Conservation (phyloP, 2,329 filamentous ascomycete species). For the Pseudogymnoascus sp. region DNA sequence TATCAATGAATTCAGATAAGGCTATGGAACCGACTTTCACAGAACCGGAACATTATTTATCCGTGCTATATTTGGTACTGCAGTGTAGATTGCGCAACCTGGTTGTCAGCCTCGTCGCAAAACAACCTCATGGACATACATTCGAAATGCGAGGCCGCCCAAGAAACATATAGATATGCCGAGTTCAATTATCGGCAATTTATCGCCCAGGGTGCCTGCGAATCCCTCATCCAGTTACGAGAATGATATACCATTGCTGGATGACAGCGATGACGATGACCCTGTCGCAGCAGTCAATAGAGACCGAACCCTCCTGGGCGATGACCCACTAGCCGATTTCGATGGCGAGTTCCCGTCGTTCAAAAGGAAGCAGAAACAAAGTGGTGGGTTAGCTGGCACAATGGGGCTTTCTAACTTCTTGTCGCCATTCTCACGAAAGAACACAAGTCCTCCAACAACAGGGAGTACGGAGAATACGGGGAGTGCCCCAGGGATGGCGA, state of each 20-base stretch:
- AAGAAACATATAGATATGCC: slow-evolving; percentile 24
- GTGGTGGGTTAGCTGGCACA: slow-evolving; percentile 8
- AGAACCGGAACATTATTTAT: neutral
- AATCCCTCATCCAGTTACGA: slow-evolving; percentile 20
- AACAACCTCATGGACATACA: neutral
- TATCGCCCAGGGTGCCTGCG: slow-evolving; percentile 17
- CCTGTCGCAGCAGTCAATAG: slow-evolving; percentile 22
- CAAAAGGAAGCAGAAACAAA: slow-evolving; percentile 55
- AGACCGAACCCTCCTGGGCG: slow-evolving; percentile 37
- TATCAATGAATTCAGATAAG: neutral
- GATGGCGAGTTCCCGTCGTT: slow-evolving; percentile 53
- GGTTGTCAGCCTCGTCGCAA: slow-evolving; percentile 5
- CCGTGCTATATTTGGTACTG: neutral
- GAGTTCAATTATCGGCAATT: slow-evolving; percentile 25
- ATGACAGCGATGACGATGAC: slow-evolving; percentile 37
- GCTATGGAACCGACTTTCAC: neutral
- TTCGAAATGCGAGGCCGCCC: slow-evolving; percentile 9
- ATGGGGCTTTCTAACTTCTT: slow-evolving; percentile 20
- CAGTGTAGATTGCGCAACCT: slow-evolving; percentile 4
- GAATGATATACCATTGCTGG: slow-evolving; percentile 16
- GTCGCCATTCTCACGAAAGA: slow-evolving; percentile 22
- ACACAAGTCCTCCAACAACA: slow-evolving; percentile 19
- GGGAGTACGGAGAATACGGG: slow-evolving; percentile 24
- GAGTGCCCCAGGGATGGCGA: slow-evolving; percentile 22
- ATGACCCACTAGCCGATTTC: slow-evolving; percentile 47